Percentiles rank a stretch among this genome's conserved stretches.
Conservation (phyloP, 805 yeast genomes). For the Blastobotrys parvus region DNA sequence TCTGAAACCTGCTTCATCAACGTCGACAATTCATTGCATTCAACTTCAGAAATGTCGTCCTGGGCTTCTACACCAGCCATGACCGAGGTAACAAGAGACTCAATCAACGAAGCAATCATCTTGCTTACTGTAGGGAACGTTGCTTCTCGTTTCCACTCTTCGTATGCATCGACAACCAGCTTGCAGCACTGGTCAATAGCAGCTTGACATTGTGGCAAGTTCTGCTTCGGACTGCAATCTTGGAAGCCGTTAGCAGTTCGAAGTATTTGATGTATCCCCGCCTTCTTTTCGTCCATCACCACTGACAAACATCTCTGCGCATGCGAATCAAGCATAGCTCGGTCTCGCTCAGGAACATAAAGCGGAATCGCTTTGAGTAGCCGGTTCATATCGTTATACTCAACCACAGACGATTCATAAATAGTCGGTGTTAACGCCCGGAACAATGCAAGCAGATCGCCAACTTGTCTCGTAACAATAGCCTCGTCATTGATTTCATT, state of each 20-base stretch:
- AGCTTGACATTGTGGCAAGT: slow-evolving; percentile 12
- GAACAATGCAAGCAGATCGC: slow-evolving; percentile 17
- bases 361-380: slow-evolving; percentile 1
- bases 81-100: slow-evolving; percentile 19
- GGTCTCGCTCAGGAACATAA: slow-evolving; percentile 1
- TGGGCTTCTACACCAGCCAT: slow-evolving; percentile 15
- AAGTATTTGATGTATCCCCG: slow-evolving; percentile 5
- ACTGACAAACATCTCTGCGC: slow-evolving; percentile 8
- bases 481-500: background rate
- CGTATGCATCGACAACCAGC: slow-evolving; percentile 6
- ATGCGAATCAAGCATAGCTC: slow-evolving; percentile 6
- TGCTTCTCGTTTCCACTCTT: slow-evolving; percentile 12
- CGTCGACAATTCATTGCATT: slow-evolving; percentile 17
- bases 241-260: slow-evolving; percentile 14
- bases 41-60: slow-evolving; percentile 26
- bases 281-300: slow-evolving; percentile 6
- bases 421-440: slow-evolving; percentile 17
- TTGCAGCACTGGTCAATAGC: slow-evolving; percentile 13
- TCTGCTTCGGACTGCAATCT: slow-evolving; percentile 12
- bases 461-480: background rate
- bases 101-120: slow-evolving; percentile 18
- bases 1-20: slow-evolving; percentile 10
- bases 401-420: slow-evolving; percentile 11
- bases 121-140: slow-evolving; percentile 7
- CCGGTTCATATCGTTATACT: slow-evolving; percentile 15